Conservation (phyloP, 176 grass and related monocot species). For the Neostapfia colusana region DNA sequence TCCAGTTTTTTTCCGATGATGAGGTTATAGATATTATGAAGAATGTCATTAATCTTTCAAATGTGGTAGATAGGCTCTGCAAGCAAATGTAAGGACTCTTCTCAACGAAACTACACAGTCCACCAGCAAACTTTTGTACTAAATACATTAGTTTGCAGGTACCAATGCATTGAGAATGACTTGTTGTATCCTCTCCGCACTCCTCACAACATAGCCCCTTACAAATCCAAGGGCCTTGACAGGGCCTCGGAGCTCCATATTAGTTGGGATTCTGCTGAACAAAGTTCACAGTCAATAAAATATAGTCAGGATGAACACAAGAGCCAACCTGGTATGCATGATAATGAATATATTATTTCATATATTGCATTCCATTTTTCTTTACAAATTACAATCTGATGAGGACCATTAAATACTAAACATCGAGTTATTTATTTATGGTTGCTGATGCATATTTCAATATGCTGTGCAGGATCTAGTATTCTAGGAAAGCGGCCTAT, state of each 20-base stretch:
- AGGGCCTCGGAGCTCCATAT: conserved; percentile 73
- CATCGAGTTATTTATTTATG: conserved; percentile 6
- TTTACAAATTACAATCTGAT: not conserved
- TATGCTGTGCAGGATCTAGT: conserved; percentile 42
- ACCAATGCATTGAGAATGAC: conserved; percentile 96
- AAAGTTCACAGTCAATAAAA: conserved; percentile 56
- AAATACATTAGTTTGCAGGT: conserved; percentile 60
- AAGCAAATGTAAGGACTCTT: conserved; percentile 64
- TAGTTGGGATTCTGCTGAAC: conserved; percentile 67
- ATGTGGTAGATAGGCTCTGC: conserved; percentile 67
- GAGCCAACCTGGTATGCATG: conserved; percentile 45
- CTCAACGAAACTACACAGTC: not conserved
- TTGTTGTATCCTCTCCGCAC: conserved; percentile 86
- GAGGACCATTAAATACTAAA: not conserved
- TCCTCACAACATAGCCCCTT: conserved; percentile 91
- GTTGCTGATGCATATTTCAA: conserved; percentile 29
- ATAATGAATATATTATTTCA: conserved; percentile 43
- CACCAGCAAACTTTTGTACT: not conserved
- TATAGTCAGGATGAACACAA: conserved; percentile 54
- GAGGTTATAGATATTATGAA: conserved; percentile 63
- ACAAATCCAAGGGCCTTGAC: conserved; percentile 97
- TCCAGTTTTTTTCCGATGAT: conserved; percentile 51
- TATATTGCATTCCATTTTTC: conserved; percentile 13
- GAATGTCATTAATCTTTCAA: conserved; percentile 68
- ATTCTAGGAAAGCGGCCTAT: conserved; percentile 54